phyloP scores from a whole-genome alignment of 108 stramenopile species.

The Mediolabrus comicus region DNA sequence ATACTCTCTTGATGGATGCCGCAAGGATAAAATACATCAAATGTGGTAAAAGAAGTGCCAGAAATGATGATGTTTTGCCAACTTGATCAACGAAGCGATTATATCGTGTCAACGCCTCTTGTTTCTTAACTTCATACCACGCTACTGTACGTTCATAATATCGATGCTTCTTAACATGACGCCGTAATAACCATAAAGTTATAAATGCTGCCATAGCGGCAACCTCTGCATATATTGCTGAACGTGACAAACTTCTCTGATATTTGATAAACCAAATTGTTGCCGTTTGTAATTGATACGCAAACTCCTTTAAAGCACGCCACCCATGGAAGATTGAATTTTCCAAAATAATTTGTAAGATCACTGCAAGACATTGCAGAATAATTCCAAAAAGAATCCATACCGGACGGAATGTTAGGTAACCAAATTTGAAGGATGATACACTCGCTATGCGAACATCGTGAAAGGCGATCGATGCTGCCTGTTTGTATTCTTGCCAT shows the following conservation, averaged over 20 bases:
- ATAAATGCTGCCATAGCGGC: slow-evolving; percentile 46
- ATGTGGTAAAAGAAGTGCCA: slow-evolving; percentile 79
- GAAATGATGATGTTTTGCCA: slow-evolving; percentile 57
- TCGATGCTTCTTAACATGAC: slow-evolving; percentile 57
- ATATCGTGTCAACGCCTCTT: slow-evolving; percentile 30
- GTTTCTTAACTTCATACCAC: slow-evolving; percentile 54
- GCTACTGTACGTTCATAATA: slow-evolving; percentile 53
- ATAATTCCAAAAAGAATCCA: slow-evolving; percentile 51
- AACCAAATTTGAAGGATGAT: slow-evolving; percentile 44
- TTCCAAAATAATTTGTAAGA: slow-evolving; percentile 32
- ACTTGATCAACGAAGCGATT: slow-evolving; percentile 42
- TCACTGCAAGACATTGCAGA: slow-evolving; percentile 23
- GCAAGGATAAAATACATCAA: slow-evolving; percentile 46
- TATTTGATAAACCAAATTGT: slow-evolving; percentile 51
- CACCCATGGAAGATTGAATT: slow-evolving; percentile 55
- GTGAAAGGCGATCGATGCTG: slow-evolving; percentile 19
- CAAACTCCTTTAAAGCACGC: slow-evolving; percentile 38
- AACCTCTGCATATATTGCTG: slow-evolving; percentile 53
- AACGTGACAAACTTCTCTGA: slow-evolving; percentile 37
- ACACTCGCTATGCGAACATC: slow-evolving; percentile 41
- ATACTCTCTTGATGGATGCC: slow-evolving; percentile 31
- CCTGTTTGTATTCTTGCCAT: slow-evolving; percentile 44
- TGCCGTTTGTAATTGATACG: slow-evolving; percentile 37
- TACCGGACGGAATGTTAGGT: slow-evolving; percentile 54
- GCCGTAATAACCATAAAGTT: slow-evolving; percentile 51